Evolutionary conservation across 1,284 basidiomycete genomes (phyloP).

Genomic region (Phlebopus sp.): DNA sequence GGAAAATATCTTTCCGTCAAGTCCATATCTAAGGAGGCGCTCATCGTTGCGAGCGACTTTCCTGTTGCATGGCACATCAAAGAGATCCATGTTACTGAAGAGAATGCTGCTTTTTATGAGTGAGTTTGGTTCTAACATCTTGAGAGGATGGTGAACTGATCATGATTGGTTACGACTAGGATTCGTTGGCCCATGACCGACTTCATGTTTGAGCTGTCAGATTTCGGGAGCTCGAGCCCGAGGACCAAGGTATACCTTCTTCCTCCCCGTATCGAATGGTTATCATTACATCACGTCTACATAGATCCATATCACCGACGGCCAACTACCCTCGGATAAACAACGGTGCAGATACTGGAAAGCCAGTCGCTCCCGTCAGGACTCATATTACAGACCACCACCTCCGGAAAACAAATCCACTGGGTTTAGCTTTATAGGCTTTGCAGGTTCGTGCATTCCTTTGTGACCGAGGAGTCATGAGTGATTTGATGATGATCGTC

Average conservation of each 20-base stretch:
- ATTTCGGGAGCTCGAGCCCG: constrained; percentile 25
- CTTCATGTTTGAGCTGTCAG: constrained; percentile 25
- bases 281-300: neutral
- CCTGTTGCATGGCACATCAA: constrained; percentile 28
- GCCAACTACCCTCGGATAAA: constrained; percentile 19
- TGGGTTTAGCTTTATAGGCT: no score
- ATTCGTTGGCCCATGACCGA: constrained; percentile 31
- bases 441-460: no score
- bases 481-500: no score
- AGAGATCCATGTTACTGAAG: constrained; percentile 25
- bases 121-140: constrained; percentile 11
- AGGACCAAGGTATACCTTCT: constrained; percentile 28
- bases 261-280: neutral
- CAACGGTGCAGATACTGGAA: constrained; percentile 31
- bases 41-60: constrained; percentile 25
- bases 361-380: constrained; percentile 27
- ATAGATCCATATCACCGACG: constrained; percentile 12
- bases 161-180: constrained; percentile 8
- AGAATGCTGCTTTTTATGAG: constrained; percentile 31
- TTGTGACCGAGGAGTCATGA: no score
- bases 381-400: constrained; percentile 28
- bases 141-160: neutral
- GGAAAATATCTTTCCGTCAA: constrained; percentile 31
- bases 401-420: constrained; percentile 1
- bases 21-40: constrained; percentile 15